Percentiles rank a stretch among this genome's conserved stretches.
Evolutionary conservation across 2,329 filamentous ascomycete genomes (phyloP).

Genomic region (Colletotrichum plurivorum): DNA sequence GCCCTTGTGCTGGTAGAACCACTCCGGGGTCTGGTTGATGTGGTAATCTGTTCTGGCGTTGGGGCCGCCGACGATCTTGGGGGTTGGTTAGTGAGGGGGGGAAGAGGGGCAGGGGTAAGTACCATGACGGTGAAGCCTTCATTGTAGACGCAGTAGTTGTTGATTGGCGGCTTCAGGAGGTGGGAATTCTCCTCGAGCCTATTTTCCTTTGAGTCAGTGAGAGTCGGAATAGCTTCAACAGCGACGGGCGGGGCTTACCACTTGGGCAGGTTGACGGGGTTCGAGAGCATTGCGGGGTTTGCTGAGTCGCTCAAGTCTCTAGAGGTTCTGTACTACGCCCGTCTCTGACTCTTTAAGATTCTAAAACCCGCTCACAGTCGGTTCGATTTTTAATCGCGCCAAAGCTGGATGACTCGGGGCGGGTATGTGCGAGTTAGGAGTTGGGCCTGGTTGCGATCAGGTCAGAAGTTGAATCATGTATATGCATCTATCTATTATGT

Average conservation of each 20-base stretch:
- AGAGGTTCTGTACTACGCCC: neutral
- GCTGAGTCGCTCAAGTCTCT: conserved; percentile 21
- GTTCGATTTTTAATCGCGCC: neutral
- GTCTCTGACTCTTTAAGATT: neutral
- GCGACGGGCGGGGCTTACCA: conserved; percentile 58
- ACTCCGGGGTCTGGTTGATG: conserved; percentile 96
- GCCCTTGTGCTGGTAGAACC: conserved; percentile 97
- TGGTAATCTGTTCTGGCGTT: conserved; percentile 98
- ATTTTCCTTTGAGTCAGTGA: conserved; percentile 53
- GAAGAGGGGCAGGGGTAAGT: conserved; percentile 5
- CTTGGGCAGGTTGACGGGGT: conserved; percentile 70
- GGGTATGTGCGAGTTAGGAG: neutral
- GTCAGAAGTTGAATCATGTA: neutral
- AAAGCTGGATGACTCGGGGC: conserved; percentile 14
- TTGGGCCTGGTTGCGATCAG: conserved; percentile 1
- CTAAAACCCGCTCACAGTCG: neutral
- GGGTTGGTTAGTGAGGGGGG: conserved; percentile 8
- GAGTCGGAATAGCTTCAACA: conserved; percentile 20
- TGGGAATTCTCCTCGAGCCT: conserved; percentile 94
- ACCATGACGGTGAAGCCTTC: conserved; percentile 87
- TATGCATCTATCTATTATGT: conserved; percentile 6
- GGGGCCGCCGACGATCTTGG: conserved; percentile 90
- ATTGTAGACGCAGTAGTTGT: conserved; percentile 98
- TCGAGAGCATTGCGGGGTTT: conserved; percentile 34
- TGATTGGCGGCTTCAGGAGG: conserved; percentile 92